A percentile compares a stretch with the other conserved stretches of the same genome.
Conservation (phyloP, 169 alveolate genomes). For the Plasmodium billcollinsi region DNA sequence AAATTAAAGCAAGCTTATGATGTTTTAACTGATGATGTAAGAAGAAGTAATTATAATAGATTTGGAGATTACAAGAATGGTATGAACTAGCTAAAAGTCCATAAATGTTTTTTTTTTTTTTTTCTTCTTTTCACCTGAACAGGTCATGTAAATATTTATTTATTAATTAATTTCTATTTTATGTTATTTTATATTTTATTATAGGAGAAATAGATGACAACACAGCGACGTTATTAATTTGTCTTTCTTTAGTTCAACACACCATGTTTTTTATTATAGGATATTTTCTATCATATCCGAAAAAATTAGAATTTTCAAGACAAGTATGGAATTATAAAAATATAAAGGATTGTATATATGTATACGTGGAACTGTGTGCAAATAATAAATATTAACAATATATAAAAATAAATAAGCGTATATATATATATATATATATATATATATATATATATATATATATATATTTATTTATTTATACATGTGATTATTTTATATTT, state of each 20-base stretch:
- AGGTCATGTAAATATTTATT: neutral
- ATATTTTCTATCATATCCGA: conserved; percentile 68
- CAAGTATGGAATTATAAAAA: conserved; percentile 24
- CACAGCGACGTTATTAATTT: conserved; percentile 65
- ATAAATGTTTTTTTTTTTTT: conserved; percentile 11
- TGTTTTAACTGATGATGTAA: conserved; percentile 47
- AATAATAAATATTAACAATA: neutral
- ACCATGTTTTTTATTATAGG: conserved; percentile 76
- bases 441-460: neutral
- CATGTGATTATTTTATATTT: neutral
- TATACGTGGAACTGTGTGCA: neutral
- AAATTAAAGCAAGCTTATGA: conserved; percentile 70
- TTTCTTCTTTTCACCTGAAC: too few species aligned
- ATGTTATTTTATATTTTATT: neutral
- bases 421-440: neutral
- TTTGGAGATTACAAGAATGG: conserved; percentile 77
- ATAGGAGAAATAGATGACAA: conserved; percentile 75
- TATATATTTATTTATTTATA: neutral
- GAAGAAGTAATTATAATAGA: conserved; percentile 74
- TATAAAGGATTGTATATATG: neutral
- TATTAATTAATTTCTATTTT: neutral
- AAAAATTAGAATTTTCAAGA: conserved; percentile 45
- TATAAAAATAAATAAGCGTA: neutral
- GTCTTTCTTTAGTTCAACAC: conserved; percentile 72
- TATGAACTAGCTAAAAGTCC: neutral